A percentile compares a stretch with the other conserved stretches of the same genome.
Conservation (phyloP, 1,139 yeast species). For the Taphrina flavorubra region DNA sequence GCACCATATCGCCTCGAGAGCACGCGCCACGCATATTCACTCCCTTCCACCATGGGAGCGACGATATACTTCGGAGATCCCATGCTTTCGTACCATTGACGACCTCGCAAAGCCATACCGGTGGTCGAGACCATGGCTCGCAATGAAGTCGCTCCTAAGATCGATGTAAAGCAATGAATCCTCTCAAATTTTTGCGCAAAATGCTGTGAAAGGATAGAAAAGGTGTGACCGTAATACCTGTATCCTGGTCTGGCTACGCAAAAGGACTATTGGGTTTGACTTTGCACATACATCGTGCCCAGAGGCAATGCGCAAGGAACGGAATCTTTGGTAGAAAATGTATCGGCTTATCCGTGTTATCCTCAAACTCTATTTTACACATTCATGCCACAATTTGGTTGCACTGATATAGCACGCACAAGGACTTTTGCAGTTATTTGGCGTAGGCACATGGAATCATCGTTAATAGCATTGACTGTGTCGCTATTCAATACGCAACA, state of each 20-base stretch:
- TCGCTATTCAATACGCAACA: no score
- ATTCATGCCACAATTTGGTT: not conserved
- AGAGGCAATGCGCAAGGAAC: not conserved
- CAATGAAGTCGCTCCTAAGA: not conserved
- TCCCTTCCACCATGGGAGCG: slow-evolving; percentile 99
- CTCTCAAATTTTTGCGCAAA: not conserved
- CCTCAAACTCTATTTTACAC: slow-evolving; percentile 7
- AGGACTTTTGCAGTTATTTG: no score
- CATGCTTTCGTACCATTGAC: slow-evolving; percentile 69
- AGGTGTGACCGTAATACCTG: no score
- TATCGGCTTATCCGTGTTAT: not conserved
- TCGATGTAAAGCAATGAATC: not conserved
- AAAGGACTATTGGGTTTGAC: no score
- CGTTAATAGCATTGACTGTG: no score
- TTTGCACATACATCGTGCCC: no score
- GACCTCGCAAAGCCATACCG: slow-evolving; percentile 60
- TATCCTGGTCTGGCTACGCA: no score
- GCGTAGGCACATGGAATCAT: no score
- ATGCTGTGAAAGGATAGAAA: no score
- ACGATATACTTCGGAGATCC: slow-evolving; percentile 83
- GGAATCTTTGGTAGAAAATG: not conserved
- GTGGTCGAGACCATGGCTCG: slow-evolving; percentile 22
- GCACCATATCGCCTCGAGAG: slow-evolving; percentile 90
- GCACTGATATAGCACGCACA: not conserved
- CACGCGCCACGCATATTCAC: slow-evolving; percentile 94